Evolutionary conservation across 192 early-diverging fungal species (phyloP).

Genomic region (Backusella australiensis): DNA sequence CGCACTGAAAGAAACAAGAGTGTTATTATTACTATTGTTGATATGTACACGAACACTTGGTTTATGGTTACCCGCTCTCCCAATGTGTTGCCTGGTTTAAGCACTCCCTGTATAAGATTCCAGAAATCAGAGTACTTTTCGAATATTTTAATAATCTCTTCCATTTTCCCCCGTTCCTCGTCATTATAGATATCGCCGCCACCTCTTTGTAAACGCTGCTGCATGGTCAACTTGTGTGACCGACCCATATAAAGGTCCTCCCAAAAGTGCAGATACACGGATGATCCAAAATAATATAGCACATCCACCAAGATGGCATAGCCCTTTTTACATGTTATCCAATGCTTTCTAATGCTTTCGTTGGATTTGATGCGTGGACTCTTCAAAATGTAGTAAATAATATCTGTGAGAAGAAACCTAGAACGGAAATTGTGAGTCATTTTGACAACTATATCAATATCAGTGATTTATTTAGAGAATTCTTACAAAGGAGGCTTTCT

Average conservation of each 20-base stretch:
- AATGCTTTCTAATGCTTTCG: background rate
- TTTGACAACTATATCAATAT: background rate
- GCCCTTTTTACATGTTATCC: background rate
- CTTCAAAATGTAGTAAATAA: background rate
- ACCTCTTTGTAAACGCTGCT: background rate
- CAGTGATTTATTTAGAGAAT: background rate
- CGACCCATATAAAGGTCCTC: background rate
- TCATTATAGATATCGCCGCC: background rate
- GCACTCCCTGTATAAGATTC: background rate
- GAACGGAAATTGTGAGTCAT: background rate
- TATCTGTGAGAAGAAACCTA: background rate
- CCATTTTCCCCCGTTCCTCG: background rate
- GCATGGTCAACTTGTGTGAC: background rate
- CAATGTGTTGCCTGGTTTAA: background rate
- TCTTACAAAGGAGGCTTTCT: conserved; percentile 7
- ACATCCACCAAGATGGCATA: background rate
- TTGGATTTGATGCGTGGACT: background rate
- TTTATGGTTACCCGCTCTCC: background rate
- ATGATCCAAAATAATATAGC: background rate
- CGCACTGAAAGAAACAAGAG: background rate
- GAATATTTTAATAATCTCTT: background rate
- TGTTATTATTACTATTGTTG: background rate
- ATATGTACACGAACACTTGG: background rate
- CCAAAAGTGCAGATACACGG: background rate
- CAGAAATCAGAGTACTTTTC: background rate